Conservation (phyloP, 192 early-diverging fungal genomes). For the Rhizophagus prolifer region DNA sequence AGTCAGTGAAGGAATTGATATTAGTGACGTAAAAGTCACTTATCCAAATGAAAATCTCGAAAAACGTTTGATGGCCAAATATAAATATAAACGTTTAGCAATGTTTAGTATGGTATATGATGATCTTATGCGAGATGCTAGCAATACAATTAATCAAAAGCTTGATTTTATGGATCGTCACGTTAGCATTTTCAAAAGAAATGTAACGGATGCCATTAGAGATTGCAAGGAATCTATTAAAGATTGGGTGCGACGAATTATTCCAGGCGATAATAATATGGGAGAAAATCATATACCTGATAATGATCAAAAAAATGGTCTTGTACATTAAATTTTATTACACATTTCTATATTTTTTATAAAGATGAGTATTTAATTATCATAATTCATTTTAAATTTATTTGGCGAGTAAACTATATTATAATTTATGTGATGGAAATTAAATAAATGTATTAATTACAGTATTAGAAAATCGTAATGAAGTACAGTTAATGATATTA, state of each 20-base stretch:
- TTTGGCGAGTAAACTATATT: too few relatives aligned
- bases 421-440: too few relatives aligned
- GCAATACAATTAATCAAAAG: not conserved
- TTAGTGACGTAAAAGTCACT: slow-evolving; percentile 22
- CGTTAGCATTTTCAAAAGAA: not conserved
- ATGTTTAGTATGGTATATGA: not conserved
- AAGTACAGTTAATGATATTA: too few relatives aligned
- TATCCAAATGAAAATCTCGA: not conserved
- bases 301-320: not conserved
- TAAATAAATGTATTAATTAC: too few relatives aligned
- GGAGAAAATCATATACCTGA: not conserved
- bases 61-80: not conserved
- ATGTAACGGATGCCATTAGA: not conserved
- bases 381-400: too few relatives aligned
- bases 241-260: not conserved
- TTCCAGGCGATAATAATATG: not conserved
- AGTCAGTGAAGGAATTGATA: slow-evolving; percentile 29
- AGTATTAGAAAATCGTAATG: too few relatives aligned
- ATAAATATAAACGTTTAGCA: slow-evolving; percentile 2
- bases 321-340: too few relatives aligned
- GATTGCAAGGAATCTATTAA: not conserved
- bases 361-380: too few relatives aligned
- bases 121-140: not conserved
- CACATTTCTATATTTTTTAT: too few relatives aligned
- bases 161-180: not conserved